Evolutionary conservation across 352 stramenopile species (phyloP), one percentile per base, ranked within the genome.

Genomic region (Globisporangium irregulare): DNA sequence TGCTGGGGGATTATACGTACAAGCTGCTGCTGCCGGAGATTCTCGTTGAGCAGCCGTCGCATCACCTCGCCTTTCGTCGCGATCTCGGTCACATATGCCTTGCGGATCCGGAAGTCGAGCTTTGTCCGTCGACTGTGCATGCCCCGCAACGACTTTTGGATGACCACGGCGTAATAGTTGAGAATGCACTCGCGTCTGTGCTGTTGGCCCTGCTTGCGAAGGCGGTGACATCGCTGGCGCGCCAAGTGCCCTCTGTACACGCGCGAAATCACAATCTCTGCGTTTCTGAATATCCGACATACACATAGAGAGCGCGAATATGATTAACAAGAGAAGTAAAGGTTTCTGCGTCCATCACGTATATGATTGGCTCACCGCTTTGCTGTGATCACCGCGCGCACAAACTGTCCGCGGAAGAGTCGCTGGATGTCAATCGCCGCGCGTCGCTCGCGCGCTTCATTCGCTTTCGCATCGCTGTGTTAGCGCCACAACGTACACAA

Each of bases 171-270:
- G 34, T 87, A 81, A 41, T 74, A 87, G 46, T 89, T 62, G 0
- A 87, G 68, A 9, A 87, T 59, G 3, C 69, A 74, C 57, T 65
- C 66, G 14, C 55, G 74, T 69, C 86, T 64, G 12, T 67, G 63
- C 29, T n/a, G 48, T 5, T 55, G 46, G 24, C 67, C n/a, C 2
- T 76, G 68, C 1, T 63, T 46, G 2, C 70, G 74, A 41, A 81
- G 60, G 1, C 24, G 57, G 18, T 56, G 67, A 10, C 71, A 83
- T 57, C 74, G 67, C 58, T 64, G 71, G 25, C 80, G 72, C 1
- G 72, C 84, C 10, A 89, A 72, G 53, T 91, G 79, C 7, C 81
- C 84, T 6, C 82, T 81, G 69, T 82, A 90, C 36, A 91, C 72
- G 1, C 82, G 80, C 0, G 77, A 74, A 8, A 91, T 76, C 53